Conservation (phyloP, 257 asterid genomes). For the Linaria vulgaris region DNA sequence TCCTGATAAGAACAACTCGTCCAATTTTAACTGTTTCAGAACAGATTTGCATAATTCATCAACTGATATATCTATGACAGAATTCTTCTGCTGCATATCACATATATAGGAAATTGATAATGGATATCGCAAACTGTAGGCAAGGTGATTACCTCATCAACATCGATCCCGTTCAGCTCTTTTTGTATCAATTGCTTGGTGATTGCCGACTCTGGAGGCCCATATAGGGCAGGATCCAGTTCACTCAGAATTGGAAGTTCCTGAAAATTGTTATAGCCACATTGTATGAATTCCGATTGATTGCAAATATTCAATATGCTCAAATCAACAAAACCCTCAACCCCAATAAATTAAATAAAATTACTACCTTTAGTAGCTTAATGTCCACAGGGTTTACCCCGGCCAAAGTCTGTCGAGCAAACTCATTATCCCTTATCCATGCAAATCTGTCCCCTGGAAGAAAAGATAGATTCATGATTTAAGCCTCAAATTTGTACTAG, state of each 20-base stretch:
- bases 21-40: not conserved
- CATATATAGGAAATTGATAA: no score
- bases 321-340: no score
- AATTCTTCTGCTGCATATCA: not conserved
- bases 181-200: constrained; percentile 59
- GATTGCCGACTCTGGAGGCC: constrained; percentile 79
- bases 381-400: constrained; percentile 85
- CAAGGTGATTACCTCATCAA: constrained; percentile 57
- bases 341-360: constrained; percentile 17
- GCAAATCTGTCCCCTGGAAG: constrained; percentile 77
- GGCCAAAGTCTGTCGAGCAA: constrained; percentile 82
- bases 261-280: constrained; percentile 35
- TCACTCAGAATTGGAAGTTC: constrained; percentile 77
- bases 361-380: constrained; percentile 62
- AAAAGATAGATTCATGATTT: constrained; percentile 4
- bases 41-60: not conserved
- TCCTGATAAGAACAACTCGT: not conserved
- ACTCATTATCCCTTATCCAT: constrained; percentile 84
- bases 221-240: constrained; percentile 74
- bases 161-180: constrained; percentile 60
- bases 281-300: constrained; percentile 15
- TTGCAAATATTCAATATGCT: not conserved
- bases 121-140: no score
- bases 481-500: not conserved
- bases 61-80: not conserved